These are phyloP conservation scores for Candolleomyces eurysporus DNA, from an alignment of 768 basidiomycete species.

Conservation along the genomic window DNA sequence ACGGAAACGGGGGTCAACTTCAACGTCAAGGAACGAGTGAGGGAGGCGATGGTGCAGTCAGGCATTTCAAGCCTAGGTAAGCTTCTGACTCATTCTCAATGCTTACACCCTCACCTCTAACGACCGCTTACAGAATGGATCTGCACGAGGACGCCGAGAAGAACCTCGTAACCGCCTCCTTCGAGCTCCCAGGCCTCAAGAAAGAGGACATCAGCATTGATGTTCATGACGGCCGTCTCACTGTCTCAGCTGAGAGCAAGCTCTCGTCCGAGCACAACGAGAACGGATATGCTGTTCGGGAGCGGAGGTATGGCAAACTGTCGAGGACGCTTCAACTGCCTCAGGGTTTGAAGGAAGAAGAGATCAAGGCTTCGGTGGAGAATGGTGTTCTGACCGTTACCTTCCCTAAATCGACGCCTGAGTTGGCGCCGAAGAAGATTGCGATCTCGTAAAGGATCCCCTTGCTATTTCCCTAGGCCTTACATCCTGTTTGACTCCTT, in stretches of 20 bases:
- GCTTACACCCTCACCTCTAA: too few species aligned
- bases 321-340: conserved; percentile 50
- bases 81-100: not conserved
- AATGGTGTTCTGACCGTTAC: conserved; percentile 50
- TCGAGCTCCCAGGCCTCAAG: conserved; percentile 57
- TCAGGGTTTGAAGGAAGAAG: conserved; percentile 41
- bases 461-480: too few species aligned
- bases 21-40: conserved; percentile 2
- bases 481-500: too few species aligned
- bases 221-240: conserved; percentile 47
- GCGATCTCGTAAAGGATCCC: conserved; percentile 25
- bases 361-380: conserved; percentile 42
- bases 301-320: conserved; percentile 46
- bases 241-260: conserved; percentile 48
- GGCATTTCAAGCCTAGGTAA: conserved; percentile 31
- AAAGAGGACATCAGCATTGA: conserved; percentile 54
- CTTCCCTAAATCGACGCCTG: conserved; percentile 47
- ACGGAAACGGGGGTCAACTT: not conserved
- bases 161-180: conserved; percentile 51
- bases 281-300: conserved; percentile 40
- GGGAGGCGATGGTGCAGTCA: conserved; percentile 13
- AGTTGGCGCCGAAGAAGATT: conserved; percentile 31
- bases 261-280: conserved; percentile 30
- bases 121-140: conserved; percentile 44
- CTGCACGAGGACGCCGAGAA: conserved; percentile 46